Evolutionary conservation across 257 asterid species (phyloP), one percentile per base, ranked within the genome.

Genomic region (Gentiana straminea): DNA sequence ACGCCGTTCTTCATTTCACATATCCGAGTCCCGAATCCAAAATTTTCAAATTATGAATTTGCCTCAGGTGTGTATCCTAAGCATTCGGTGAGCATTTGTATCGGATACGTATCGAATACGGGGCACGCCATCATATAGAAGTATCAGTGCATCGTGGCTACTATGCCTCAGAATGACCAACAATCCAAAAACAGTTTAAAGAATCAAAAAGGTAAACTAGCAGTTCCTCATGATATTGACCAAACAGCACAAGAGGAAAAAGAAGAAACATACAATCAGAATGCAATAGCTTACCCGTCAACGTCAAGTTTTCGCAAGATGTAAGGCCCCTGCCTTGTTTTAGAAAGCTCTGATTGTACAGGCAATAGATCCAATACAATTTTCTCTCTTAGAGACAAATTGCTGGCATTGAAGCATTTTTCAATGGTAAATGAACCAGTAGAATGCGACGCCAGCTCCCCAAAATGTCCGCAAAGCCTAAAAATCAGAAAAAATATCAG

Each of bases 301-400:
- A 88, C 84, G 60, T 88, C 97, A 58, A 92, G 87, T 64, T 80
- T 92, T 81, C 82, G 83, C 80, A 83, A 67, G 53, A 88, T 79
- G 68, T 83, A 88, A n/a, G 99, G 97, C 12, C 97, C 99, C 76
- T 88, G 99, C 70, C 69, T 88, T 63, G 86, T 78, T 80, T 79
- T 85, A 52, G 84, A 78, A 24, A 92, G 81, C 71, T 83, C 95
- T 59, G 86, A 33, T 75, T 78, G 88, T 58, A 81, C 66, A 34
- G 86, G 75, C 69, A 80, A 35, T 53, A 92, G 65, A 70, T 88
- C 97, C 4, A 87, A 81, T 56, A 83, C 93, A 73, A 92, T 88
- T 60, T 85, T 57, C 75, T 92, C 98, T 73, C 83, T 83, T 68
- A 85, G 68, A 50, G 88, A 75, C 70, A 77, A 39, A 75, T 70